Conservation (phyloP, 805 yeast genomes). For the Blastobotrys peoriensis region DNA sequence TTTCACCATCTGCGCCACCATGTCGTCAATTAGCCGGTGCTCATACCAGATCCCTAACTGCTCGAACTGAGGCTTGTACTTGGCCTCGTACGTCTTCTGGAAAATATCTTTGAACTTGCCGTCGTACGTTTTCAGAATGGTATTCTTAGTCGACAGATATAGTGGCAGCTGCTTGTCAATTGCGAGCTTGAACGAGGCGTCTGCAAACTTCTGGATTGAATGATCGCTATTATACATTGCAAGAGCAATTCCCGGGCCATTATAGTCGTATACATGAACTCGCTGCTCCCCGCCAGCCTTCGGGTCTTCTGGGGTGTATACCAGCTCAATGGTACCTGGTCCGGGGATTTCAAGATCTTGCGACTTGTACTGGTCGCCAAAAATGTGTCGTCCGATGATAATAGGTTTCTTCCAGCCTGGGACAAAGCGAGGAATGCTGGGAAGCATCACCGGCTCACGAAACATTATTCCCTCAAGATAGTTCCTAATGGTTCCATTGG, state of each 20-base stretch:
- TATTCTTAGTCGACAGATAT: conserved; percentile 88
- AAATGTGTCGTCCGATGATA: conserved; percentile 95
- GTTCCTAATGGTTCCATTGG: conserved; percentile 95
- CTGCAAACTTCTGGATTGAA: conserved; percentile 88
- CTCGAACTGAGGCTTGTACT: conserved; percentile 69
- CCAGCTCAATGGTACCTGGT: conserved; percentile 74
- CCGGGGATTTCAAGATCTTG: conserved; percentile 75
- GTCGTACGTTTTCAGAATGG: conserved; percentile 88
- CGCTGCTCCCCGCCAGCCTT: conserved; percentile 45
- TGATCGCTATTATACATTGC: conserved; percentile 96
- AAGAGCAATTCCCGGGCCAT: conserved; percentile 73
- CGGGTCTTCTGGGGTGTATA: conserved; percentile 66
- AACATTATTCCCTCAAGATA: conserved; percentile 94
- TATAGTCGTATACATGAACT: conserved; percentile 61
- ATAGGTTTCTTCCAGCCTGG: conserved; percentile 95
- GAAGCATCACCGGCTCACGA: conserved; percentile 93
- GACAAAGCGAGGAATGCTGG: conserved; percentile 78
- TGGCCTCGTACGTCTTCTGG: conserved; percentile 66
- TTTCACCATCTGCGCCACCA: conserved; percentile 98
- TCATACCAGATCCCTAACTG: conserved; percentile 87
- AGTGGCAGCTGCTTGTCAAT: conserved; percentile 69
- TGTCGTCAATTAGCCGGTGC: conserved; percentile 93
- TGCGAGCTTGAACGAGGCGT: conserved; percentile 84
- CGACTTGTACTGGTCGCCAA: conserved; percentile 95
- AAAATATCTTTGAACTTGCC: conserved; percentile 94